Conservation (phyloP, 257 asterid species). For the Solanum microdontum region DNA sequence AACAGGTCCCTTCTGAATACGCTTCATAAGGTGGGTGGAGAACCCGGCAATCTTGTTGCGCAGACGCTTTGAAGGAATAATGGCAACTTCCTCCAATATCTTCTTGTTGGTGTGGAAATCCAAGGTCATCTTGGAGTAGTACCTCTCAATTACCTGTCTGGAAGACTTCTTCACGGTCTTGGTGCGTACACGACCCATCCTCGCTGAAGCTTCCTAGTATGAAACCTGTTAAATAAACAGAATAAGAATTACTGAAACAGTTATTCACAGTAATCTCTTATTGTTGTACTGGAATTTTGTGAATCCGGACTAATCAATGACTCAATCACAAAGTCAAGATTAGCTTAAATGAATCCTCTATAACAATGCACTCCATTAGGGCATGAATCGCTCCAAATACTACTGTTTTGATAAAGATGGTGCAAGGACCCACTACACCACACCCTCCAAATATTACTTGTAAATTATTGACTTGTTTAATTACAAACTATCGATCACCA, state of each 20-base stretch:
- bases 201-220: background rate
- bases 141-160: constrained; percentile 36
- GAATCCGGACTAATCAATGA: background rate
- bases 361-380: background rate
- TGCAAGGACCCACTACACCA: background rate
- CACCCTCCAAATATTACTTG: background rate
- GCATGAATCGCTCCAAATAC: background rate
- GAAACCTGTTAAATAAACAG: background rate
- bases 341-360: background rate
- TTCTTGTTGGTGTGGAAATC: constrained; percentile 45
- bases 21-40: constrained; percentile 38
- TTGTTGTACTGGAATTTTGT: background rate
- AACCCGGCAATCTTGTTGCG: constrained; percentile 34
- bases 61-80: constrained; percentile 32
- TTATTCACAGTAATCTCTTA: background rate
- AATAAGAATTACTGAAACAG: background rate
- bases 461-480: background rate
- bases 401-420: no score
- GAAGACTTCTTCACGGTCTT: constrained; percentile 48
- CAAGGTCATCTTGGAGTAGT: constrained; percentile 42
- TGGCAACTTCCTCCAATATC: constrained; percentile 30
- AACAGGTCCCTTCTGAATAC: constrained; percentile 34
- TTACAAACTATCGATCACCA: background rate
- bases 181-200: constrained; percentile 47
- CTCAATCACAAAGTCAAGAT: background rate